These are phyloP conservation scores for Hypsizygus marmoreus DNA, from an alignment of 768 basidiomycete genomes.

Conservation along the genomic window DNA sequence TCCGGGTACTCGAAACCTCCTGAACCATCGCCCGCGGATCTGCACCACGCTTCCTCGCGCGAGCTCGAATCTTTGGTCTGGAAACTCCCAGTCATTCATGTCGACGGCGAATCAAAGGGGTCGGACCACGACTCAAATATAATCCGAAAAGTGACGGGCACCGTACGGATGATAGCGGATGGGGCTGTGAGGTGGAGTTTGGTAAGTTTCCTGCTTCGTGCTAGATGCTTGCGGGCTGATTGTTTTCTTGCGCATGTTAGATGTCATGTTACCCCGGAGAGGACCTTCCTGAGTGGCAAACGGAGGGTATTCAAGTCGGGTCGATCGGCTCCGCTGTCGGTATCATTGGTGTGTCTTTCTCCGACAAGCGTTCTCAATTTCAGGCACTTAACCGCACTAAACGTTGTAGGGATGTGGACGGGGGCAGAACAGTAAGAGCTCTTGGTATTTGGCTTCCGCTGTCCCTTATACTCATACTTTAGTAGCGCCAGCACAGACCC, in stretches of 20 bases:
- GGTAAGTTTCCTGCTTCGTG: slow-evolving; percentile 33
- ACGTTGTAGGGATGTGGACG: slow-evolving; percentile 42
- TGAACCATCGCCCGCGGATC: slow-evolving; percentile 23
- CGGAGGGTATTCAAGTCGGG: slow-evolving; percentile 60
- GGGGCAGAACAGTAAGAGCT: slow-evolving; percentile 47
- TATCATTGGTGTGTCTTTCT: slow-evolving; percentile 41
- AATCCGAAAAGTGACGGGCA: slow-evolving; percentile 39
- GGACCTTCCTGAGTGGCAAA: slow-evolving; percentile 46
- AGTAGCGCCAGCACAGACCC: slow-evolving; percentile 20
- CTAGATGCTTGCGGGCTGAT: background rate
- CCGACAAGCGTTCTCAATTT: background rate
- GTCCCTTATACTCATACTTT: background rate
- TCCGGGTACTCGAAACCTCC: slow-evolving; percentile 35
- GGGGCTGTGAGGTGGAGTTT: slow-evolving; percentile 54
- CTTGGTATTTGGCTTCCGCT: slow-evolving; percentile 1
- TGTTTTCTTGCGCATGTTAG: slow-evolving; percentile 17
- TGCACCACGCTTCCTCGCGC: slow-evolving; percentile 18
- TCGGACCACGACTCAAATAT: slow-evolving; percentile 33
- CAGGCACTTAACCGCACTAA: background rate
- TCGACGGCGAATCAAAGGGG: slow-evolving; percentile 47
- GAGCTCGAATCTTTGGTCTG: slow-evolving; percentile 25
- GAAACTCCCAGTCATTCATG: slow-evolving; percentile 51
- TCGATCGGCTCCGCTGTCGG: slow-evolving; percentile 54
- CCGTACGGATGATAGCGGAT: slow-evolving; percentile 49
- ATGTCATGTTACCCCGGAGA: slow-evolving; percentile 32